These are phyloP conservation scores for Globisporangium alternatum DNA, from an alignment of 352 stramenopile genomes.

Conservation along the genomic window DNA sequence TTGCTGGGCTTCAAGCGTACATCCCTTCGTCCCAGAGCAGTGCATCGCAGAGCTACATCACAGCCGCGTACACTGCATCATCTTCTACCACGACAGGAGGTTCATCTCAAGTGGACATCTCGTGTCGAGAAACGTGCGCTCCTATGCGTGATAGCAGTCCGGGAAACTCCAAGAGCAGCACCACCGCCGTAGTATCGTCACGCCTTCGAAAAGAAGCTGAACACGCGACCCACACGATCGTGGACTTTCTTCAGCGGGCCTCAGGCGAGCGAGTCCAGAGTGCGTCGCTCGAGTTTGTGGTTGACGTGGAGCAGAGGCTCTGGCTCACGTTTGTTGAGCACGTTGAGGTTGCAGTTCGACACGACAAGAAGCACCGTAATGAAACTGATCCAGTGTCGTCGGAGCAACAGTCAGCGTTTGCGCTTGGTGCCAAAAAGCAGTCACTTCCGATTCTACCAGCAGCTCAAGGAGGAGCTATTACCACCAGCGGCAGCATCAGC, in stretches of 20 bases:
- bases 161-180: not conserved
- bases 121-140: slow-evolving; percentile 17
- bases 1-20: slow-evolving; percentile 24
- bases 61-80: not conserved
- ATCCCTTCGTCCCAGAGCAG: slow-evolving; percentile 6
- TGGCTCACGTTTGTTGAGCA: slow-evolving; percentile 40
- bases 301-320: slow-evolving; percentile 26
- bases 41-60: not conserved
- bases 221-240: slow-evolving; percentile 16
- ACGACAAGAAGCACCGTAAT: not conserved
- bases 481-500: slow-evolving; percentile 10
- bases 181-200: not conserved
- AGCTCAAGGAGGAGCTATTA: not conserved
- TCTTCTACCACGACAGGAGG: slow-evolving; percentile 11
- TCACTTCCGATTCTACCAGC: slow-evolving; percentile 47
- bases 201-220: slow-evolving; percentile 29
- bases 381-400: not conserved
- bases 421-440: slow-evolving; percentile 10
- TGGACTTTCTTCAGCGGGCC: slow-evolving; percentile 25
- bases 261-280: slow-evolving; percentile 18
- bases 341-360: slow-evolving; percentile 8
- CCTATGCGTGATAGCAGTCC: not conserved
- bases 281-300: slow-evolving; percentile 35
- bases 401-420: not conserved
- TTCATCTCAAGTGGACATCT: slow-evolving; percentile 19